Base-by-base conservation (phyloP, 139 green algal genomes). In the Marvania coccoides region DNA sequence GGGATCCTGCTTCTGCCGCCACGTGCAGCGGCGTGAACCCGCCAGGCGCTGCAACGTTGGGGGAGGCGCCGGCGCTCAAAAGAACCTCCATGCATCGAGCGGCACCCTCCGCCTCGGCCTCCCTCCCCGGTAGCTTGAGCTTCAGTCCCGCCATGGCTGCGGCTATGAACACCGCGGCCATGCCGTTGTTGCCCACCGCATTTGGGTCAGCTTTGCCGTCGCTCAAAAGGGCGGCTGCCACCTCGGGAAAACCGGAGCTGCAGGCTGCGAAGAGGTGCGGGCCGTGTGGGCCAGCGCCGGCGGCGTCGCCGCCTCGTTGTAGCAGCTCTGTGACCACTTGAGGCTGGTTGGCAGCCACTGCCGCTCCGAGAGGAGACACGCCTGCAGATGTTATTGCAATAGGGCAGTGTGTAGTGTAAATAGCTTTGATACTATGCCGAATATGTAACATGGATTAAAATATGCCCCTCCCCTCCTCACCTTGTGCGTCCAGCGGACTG, bases 21-120 rank as follows among this genome's bases (percentile, higher is more conserved):
- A 66, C 34, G 13, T 66, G 59, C n/a, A 66, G 59, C 28, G 59
- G 33, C 36, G 59, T 66, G 37, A 66, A 66, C 13, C 59, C 59
- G 37, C 59, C 59, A 30, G 59, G 59, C 9, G n/a, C 59, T 24
- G 14, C 0, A 6, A 56, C 19, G 35, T 66, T 56, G 24, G 12
- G 9, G 19, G 9, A 12, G 35, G 48, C 48, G 9, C 48, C 48
- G 35, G 48, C 48, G 19, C 12, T 9, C 37, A 59, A 9, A 12
- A 59, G 37, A 9, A 8, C 9, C 19, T 59, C 12, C 9, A 59
- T 9, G 12, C 48, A 59, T 9, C 37, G 30, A 40, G 37, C 19
- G 19, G 9, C 48, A 28, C 9, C 12, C 9, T 59, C 10, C 12
- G 48, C 48, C 37, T 12, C 48, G 9, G 35, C 37, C 12, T 59